Percentiles rank a stretch among this genome's conserved stretches.
Conservation (phyloP, 2,329 filamentous ascomycete species). For the Aspergillus sergii region DNA sequence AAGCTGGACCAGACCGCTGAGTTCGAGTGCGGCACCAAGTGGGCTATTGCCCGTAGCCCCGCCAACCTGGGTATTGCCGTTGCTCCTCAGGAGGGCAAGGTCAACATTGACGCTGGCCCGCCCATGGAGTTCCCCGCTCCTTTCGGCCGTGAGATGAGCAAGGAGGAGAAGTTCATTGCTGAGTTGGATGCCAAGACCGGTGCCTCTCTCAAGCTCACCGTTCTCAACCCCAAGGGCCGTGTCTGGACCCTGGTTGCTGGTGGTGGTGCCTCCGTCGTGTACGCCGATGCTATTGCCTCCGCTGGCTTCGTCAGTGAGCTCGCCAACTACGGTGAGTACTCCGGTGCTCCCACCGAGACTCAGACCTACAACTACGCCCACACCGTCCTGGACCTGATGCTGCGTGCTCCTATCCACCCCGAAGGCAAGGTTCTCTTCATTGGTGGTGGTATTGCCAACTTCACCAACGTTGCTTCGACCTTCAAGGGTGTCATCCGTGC, state of each 20-base stretch:
- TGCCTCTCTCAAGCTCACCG: conserved; percentile 96
- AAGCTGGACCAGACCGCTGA: conserved; percentile 99
- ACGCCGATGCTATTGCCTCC: conserved; percentile 97
- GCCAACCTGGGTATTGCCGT: conserved; percentile 81
- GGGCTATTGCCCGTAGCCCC: conserved; percentile 92
- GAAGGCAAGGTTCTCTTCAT: conserved; percentile 99
- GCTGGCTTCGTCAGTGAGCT: conserved; percentile 93
- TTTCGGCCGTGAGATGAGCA: conserved; percentile 96
- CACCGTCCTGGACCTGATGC: conserved; percentile 96
- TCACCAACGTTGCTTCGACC: conserved; percentile 98
- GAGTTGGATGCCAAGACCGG: conserved; percentile 99
- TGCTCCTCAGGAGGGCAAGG: conserved; percentile 68
- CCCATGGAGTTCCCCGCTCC: conserved; percentile 99
- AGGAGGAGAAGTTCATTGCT: conserved; percentile 98
- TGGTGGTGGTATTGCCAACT: conserved; percentile 99
- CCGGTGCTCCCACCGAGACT: conserved; percentile 95
- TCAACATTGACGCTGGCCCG: conserved; percentile 93
- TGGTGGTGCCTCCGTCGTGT: conserved; percentile 99
- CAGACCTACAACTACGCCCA: conserved; percentile 99
- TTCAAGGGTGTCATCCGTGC: conserved; percentile 99
- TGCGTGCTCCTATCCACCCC: conserved; percentile 79
- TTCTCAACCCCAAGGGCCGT: conserved; percentile 87
- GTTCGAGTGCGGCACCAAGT: conserved; percentile 99
- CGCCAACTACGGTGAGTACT: conserved; percentile 99
- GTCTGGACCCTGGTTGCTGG: conserved; percentile 98